phyloP scores from a whole-genome alignment of 2,329 filamentous ascomycete species.

The Colletotrichum musae region DNA sequence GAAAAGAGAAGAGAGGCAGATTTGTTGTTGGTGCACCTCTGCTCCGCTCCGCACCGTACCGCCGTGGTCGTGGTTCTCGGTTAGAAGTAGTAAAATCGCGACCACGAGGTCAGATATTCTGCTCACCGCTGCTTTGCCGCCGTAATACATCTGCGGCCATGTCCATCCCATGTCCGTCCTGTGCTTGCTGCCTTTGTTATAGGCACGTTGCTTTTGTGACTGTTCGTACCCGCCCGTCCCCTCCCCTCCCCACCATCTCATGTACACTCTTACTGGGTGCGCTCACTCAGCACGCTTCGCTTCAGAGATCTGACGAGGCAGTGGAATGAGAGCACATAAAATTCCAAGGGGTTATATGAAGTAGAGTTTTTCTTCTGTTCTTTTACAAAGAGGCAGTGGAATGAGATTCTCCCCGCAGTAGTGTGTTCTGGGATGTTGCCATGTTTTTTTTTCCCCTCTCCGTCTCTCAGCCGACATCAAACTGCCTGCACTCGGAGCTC shows the following conservation, averaged over 20 bases:
- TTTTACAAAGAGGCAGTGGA: not conserved
- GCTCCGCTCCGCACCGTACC: not conserved
- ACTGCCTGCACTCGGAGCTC: not conserved
- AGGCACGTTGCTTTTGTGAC: constrained; percentile 14
- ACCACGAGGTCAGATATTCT: constrained; percentile 31
- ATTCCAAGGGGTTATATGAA: no score
- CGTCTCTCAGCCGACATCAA: not conserved
- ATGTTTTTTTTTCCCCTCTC: not conserved
- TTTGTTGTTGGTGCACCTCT: not conserved
- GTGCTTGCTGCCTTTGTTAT: constrained; percentile 16
- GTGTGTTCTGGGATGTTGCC: constrained; percentile 1
- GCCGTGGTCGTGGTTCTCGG: not conserved
- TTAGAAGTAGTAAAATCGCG: not conserved
- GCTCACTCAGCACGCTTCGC: constrained; percentile 31
- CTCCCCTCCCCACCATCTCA: constrained; percentile 28
- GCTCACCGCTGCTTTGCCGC: constrained; percentile 42
- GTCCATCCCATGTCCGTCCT: constrained; percentile 26
- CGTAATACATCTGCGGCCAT: constrained; percentile 15
- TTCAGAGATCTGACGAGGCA: not conserved
- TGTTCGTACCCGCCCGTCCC: constrained; percentile 23
- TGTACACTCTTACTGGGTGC: constrained; percentile 3
- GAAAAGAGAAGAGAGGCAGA: not conserved
- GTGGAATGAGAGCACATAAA: not conserved
- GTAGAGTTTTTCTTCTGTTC: no score
- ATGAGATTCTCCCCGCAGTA: not conserved